phyloP scores from a whole-genome alignment of 495 filamentous ascomycete species.

The Penicillium waksmanii region DNA sequence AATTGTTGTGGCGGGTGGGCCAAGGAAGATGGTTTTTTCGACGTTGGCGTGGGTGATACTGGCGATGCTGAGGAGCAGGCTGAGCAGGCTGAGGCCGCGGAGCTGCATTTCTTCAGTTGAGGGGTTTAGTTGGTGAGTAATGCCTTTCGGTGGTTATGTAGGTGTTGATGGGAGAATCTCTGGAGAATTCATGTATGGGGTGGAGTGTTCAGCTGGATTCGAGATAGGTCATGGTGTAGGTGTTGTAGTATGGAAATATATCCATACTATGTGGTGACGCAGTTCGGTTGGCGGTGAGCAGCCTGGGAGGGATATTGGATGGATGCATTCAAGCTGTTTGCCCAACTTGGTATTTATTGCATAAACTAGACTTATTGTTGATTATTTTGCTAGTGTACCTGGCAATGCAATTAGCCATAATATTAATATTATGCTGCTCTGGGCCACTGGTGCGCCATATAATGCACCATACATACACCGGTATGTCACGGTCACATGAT shows the following conservation, averaged over 20 bases:
- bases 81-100: conserved; percentile 1
- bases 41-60: conserved; percentile 63
- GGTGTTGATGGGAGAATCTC: background rate
- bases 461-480: background rate
- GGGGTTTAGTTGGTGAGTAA: conserved; percentile 8
- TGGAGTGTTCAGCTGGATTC: too few relatives aligned
- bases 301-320: background rate
- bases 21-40: conserved; percentile 90
- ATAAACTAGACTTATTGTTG: too few relatives aligned
- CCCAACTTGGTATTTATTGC: too few relatives aligned
- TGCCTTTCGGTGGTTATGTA: background rate
- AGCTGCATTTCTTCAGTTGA: conserved; percentile 18
- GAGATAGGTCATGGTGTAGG: too few relatives aligned
- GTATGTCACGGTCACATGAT: background rate
- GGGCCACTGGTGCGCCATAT: too few relatives aligned
- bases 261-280: conserved; percentile 2
- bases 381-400: too few relatives aligned
- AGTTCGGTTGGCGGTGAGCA: conserved; percentile 18
- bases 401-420: too few relatives aligned
- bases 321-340: background rate
- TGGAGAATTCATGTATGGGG: background rate
- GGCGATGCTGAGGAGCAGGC: conserved; percentile 29
- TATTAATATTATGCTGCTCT: too few relatives aligned
- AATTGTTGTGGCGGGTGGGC: conserved; percentile 58
- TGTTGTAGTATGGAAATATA: too few relatives aligned